phyloP scores from a whole-genome alignment of 768 basidiomycete species.

The Boletus rubroflammeus region DNA sequence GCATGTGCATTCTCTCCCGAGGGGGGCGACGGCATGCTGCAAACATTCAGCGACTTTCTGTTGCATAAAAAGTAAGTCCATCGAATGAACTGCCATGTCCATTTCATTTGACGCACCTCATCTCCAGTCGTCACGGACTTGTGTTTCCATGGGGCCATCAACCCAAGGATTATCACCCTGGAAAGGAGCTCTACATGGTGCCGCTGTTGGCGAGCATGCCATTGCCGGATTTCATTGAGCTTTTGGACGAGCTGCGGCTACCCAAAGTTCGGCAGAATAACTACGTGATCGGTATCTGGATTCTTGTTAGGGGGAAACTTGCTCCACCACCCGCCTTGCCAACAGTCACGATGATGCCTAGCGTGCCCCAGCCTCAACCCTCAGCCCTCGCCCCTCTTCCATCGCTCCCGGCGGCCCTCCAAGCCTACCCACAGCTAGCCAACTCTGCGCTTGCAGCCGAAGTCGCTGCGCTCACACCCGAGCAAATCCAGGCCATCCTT shows the following conservation, averaged over 20 bases:
- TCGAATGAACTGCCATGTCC: conserved; percentile 5
- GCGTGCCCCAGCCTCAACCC: conserved; percentile 13
- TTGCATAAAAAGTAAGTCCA: conserved; percentile 64
- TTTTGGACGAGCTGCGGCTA: conserved; percentile 71
- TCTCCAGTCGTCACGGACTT: conserved; percentile 73
- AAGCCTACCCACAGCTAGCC: conserved; percentile 36
- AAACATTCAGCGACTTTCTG: conserved; percentile 61
- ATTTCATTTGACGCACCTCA: conserved; percentile 9
- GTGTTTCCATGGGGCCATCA: conserved; percentile 82
- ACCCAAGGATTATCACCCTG: conserved; percentile 70
- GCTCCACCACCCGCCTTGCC: conserved; percentile 38
- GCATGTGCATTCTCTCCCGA: conserved; percentile 70
- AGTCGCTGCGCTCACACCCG: conserved; percentile 70
- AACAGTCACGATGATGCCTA: conserved; percentile 6
- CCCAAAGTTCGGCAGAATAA: conserved; percentile 61
- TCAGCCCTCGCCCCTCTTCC: conserved; percentile 13
- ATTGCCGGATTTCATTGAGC: conserved; percentile 81
- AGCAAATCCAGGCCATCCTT: conserved; percentile 69
- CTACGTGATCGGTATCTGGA: conserved; percentile 78
- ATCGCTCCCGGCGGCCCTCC: conserved; percentile 23
- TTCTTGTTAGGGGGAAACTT: conserved; percentile 80
- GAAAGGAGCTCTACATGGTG: conserved; percentile 84
- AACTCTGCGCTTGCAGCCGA: conserved; percentile 61
- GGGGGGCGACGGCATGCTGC: conserved; percentile 45
- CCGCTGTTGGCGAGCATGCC: conserved; percentile 64